phyloP scores from a whole-genome alignment of 2,329 filamentous ascomycete species.

The Kalmusia sp. region DNA sequence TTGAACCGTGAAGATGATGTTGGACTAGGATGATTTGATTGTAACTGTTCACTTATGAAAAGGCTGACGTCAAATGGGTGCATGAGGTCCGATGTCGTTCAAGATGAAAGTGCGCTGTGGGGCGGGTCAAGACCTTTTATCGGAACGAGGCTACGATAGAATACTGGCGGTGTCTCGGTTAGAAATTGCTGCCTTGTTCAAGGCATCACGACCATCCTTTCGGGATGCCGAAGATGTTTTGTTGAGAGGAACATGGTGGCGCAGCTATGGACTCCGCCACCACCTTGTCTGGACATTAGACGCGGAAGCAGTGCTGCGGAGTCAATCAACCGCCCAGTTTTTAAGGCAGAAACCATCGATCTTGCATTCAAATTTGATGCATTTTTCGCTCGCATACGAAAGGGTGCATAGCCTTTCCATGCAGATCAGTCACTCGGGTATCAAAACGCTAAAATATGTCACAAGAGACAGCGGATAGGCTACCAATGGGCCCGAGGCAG shows the following conservation, averaged over 20 bases:
- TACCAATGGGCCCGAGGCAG: neutral
- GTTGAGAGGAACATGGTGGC: neutral
- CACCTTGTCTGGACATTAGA: neutral
- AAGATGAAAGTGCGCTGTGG: too few species aligned
- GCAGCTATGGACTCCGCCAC: conserved; percentile 2
- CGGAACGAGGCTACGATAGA: neutral
- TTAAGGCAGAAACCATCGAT: neutral
- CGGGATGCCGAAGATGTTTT: neutral
- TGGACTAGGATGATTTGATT: neutral
- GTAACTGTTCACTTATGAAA: too few species aligned
- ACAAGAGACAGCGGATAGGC: neutral
- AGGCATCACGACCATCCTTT: neutral
- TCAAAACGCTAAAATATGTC: too few species aligned
- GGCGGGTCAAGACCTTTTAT: neutral
- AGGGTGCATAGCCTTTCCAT: neutral
- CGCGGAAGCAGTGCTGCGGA: neutral
- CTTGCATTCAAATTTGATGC: neutral
- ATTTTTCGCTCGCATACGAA: neutral
- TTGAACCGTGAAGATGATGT: neutral
- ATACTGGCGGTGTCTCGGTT: neutral
- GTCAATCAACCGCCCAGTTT: neutral
- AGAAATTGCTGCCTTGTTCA: conserved; percentile 3
- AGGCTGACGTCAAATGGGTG: neutral
- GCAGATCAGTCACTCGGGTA: neutral
- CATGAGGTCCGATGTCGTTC: too few species aligned